Evolutionary conservation across 2,329 filamentous ascomycete species (phyloP), one percentile per base, ranked within the genome.

Genomic region (Exophiala lecanii-corni): DNA sequence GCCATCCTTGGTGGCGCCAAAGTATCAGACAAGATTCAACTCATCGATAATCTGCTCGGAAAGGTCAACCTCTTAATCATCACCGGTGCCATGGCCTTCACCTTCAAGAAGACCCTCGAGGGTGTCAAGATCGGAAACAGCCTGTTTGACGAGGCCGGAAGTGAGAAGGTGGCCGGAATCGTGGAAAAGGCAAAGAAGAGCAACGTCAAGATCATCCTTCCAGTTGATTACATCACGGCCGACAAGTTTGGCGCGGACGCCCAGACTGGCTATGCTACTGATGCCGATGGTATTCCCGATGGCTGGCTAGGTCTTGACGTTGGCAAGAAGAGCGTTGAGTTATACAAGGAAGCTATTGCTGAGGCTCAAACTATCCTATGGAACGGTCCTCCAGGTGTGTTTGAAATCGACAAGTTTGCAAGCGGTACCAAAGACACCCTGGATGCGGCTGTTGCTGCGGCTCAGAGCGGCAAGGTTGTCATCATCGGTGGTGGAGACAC

Each of bases 401-500:
- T 98, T 61, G 92, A 98, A 79, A 85, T 97, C 62, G 87, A 96
- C 50, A 84, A 86, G 64, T 98, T 98, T 67, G 87, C 89, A 62
- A 82, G 76, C 51, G 92, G 88, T 59, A 98, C 92, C 62, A 94
- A 95, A 79, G 77, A 81, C 50, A 95, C 87, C 37, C 81, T 98
- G 57, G 86, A 96, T 62, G 87, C 88, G 44, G 89, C 84, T 41
- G 89, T 97, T 41, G 76, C 76, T 17, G 92, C 85, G 49, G 85
- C 84, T 47, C 74, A 86, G 69, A 78, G 73, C 50, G 89, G 89
- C 67, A 89, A 92, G 76, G 95, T 92, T 60, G 92, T 97, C 67
- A 97, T 98, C 72, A 96, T 98, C 55, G 92, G 92, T 51, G 92
- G 92, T 68, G 92, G 92, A 70, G 92, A 98, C 71, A 98, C 92